A percentile compares a stretch with the other conserved stretches of the same genome.
Evolutionary conservation across 306 rosid species (phyloP).

Genomic region (Rubus idaeus): DNA sequence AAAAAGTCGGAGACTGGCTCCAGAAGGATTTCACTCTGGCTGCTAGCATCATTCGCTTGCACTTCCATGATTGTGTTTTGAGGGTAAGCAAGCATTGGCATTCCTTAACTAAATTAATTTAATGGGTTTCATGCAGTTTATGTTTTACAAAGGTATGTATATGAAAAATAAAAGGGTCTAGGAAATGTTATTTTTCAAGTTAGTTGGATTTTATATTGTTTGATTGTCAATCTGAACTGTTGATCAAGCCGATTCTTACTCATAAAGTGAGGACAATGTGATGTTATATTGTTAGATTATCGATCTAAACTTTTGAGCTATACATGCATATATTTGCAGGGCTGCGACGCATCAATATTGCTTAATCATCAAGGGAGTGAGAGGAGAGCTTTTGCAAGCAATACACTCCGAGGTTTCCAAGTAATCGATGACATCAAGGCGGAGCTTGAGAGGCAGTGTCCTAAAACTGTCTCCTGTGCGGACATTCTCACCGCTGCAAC

Average conservation of each 20-base stretch:
- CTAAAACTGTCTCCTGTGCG: constrained; percentile 77
- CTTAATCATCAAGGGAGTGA: constrained; percentile 59
- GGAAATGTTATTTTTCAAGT: not conserved
- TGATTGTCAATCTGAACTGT: not conserved
- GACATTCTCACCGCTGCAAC: constrained; percentile 85
- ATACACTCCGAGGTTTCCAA: constrained; percentile 64
- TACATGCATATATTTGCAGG: constrained; percentile 36
- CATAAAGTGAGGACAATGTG: not conserved
- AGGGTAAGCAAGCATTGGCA: constrained; percentile 45
- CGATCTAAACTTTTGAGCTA: not conserved
- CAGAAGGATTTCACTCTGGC: constrained; percentile 66
- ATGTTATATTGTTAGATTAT: not conserved
- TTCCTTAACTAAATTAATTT: not conserved
- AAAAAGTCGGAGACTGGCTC: constrained; percentile 58
- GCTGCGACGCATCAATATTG: constrained; percentile 76
- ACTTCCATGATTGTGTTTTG: constrained; percentile 78
- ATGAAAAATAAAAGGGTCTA: not conserved
- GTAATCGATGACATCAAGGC: constrained; percentile 69
- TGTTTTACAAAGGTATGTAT: not conserved
- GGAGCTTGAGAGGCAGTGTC: constrained; percentile 66
- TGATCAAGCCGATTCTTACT: not conserved
- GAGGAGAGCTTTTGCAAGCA: constrained; percentile 63
- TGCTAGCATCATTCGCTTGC: constrained; percentile 68
- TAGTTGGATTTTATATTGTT: not conserved
- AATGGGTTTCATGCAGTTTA: not conserved